These are phyloP conservation scores for Euphrasia arctica DNA, from an alignment of 305 asterid genomes.

Conservation along the genomic window DNA sequence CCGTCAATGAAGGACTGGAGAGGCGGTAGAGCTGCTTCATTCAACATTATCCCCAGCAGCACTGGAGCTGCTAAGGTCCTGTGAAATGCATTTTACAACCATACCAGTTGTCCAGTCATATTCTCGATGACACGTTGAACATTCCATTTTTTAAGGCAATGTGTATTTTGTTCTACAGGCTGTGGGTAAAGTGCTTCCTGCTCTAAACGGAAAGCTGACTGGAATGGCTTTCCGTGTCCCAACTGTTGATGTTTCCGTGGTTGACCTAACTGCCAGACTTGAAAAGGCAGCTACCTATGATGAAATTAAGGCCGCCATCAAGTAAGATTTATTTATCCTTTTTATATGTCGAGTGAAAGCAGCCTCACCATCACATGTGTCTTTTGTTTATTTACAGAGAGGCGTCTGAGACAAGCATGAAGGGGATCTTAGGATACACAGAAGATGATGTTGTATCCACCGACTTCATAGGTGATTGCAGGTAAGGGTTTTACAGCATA, in stretches of 20 bases:
- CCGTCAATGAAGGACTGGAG: slow-evolving; percentile 81
- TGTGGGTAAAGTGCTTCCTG: slow-evolving; percentile 57
- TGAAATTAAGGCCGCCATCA: slow-evolving; percentile 53
- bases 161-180: slow-evolving; percentile 31
- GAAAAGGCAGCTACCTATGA: slow-evolving; percentile 52
- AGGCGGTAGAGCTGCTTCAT: slow-evolving; percentile 81
- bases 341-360: neutral
- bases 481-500: slow-evolving; percentile 32
- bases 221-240: slow-evolving; percentile 68
- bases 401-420: slow-evolving; percentile 65
- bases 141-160: too few species aligned
- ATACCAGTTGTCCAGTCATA: too few species aligned
- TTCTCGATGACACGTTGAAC: too few species aligned
- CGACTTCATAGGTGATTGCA: slow-evolving; percentile 73
- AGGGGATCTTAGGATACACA: slow-evolving; percentile 85
- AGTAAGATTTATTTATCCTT: slow-evolving; percentile 25
- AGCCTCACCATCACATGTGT: neutral
- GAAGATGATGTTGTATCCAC: slow-evolving; percentile 86
- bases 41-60: slow-evolving; percentile 71
- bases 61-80: slow-evolving; percentile 78
- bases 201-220: slow-evolving; percentile 49
- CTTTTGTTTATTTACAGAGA: slow-evolving; percentile 34
- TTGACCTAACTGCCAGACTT: slow-evolving; percentile 50
- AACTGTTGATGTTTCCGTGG: slow-evolving; percentile 53
- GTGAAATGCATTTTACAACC: neutral